Base-by-base conservation (phyloP, 2,329 filamentous ascomycete species). In the Colletotrichum tanaceti region DNA sequence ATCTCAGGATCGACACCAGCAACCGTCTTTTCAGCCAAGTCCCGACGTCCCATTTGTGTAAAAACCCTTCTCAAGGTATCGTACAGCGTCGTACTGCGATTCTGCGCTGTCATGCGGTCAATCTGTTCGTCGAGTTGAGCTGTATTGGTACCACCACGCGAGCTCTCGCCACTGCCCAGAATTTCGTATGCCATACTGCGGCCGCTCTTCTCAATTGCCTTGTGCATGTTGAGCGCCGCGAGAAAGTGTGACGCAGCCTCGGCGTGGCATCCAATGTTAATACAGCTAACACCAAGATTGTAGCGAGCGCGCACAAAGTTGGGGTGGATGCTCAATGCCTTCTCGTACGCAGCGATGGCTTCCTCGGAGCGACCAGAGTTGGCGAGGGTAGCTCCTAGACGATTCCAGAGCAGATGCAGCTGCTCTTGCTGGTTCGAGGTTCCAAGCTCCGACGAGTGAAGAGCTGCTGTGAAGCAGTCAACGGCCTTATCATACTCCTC, bases 401-500 rank as follows among this genome's bases (percentile, higher is more conserved):
- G 89, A 84, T 99, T 99, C 96, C 96, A 99, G 38, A 99, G 89
- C 22, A 99, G 88, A 77, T 98, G 96, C 1, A 98, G 84, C 80
- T 98, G 94, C 75, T 91, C 90, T 74, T 90, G 89, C 71, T 93
- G 90, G 81, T 98, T 98, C 68, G 90, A 91, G 10, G 89, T 89
- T 67, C 96, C 96, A 43, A 90, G 87, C 79, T 97, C 94, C 0
- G 93, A 93, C 28, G 90, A 93, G 68, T 93, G 92, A 28, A 99
- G 88, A 0, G 97, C 95, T 0, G 95, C 91, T 64, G 91, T 92
- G 87, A 99, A 99, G 84, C 97, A 99, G 83, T 99, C 96, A 44
- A 99, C 95, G 0, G 96, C 96, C 83, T 99, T 99, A 78, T 96
- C 93, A 83, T 98, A 98, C 77, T 98, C 95, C 80, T 99, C 96